These are phyloP conservation scores for Hyaloscypha variabilis DNA, from an alignment of 495 filamentous ascomycete species.

Conservation along the genomic window DNA sequence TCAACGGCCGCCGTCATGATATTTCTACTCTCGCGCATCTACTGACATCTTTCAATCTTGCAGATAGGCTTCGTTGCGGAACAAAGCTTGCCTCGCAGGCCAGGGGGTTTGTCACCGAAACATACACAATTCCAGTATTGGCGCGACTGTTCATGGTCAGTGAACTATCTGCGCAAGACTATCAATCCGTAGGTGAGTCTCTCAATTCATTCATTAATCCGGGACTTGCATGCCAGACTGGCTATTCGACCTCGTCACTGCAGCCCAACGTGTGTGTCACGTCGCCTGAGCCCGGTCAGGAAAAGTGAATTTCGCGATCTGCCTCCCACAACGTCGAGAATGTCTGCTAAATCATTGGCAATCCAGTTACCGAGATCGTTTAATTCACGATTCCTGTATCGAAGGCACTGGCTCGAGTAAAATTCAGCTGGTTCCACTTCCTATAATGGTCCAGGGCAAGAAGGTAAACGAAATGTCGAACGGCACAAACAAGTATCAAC, in stretches of 20 bases:
- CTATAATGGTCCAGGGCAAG: conserved; percentile 33
- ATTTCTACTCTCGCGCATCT: conserved; percentile 13
- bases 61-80: conserved; percentile 16
- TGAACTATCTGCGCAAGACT: conserved; percentile 7
- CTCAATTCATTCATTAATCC: neutral
- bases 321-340: neutral
- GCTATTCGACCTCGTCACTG: neutral
- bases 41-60: conserved; percentile 13
- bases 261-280: conserved; percentile 5
- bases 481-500: conserved; percentile 42
- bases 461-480: conserved; percentile 37
- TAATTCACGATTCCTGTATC: conserved; percentile 38
- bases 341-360: neutral
- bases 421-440: conserved; percentile 36
- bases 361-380: conserved; percentile 9
- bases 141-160: conserved; percentile 17
- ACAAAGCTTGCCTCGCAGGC: conserved; percentile 10
- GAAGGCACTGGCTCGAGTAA: conserved; percentile 6
- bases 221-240: neutral
- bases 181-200: conserved; percentile 24
- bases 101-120: conserved; percentile 17
- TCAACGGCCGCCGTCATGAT: neutral
- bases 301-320: neutral
- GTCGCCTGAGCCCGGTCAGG: neutral
- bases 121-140: conserved; percentile 10